Base-by-base conservation (phyloP, 768 basidiomycete species). In the Boletellus emodensis region DNA sequence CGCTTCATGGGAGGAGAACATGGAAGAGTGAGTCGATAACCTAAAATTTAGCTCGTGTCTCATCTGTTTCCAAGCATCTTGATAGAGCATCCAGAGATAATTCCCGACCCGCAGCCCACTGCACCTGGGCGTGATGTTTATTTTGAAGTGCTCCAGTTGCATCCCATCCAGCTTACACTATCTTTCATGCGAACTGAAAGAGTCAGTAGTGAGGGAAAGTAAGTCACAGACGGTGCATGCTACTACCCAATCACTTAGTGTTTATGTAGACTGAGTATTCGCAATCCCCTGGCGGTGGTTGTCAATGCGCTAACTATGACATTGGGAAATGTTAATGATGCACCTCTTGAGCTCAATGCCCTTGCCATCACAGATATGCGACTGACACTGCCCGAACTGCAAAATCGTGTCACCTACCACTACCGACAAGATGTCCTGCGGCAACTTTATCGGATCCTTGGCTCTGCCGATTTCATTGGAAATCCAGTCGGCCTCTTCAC, bases 181-280 rank as follows among this genome's bases (percentile, higher is more conserved):
- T 98, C 96, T 0, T 99, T 99, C 74, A 95, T 96, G 90, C 83
- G 94, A 15, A 95, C 95, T 1, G 96, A 97, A 59, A 76, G 90
- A 26, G 83, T 95, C 49, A 96, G 87, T 67, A 87, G 88, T 37
- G 94, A 94, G 62, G 90, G 94, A 62, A 93, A 93, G 95, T 95
- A 67, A 60, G 85, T 14, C 13, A 6, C 28, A 22, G n/a, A 32
- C 35, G n/a, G 26, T 32, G 11, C 15, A 34, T 26, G 26, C 1
- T 26, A 47, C 20, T 48, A 13, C 42, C 44, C 20, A 44, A 37
- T 40, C 47, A 38, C 46, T 39, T 52, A 51, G 51, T 42, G 35
- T 46, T 20, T 26, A 26, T 28, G 28, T 45, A 89, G 87, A 68
- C 70, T 88, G 53, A 85, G 82, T 66, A 78, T 87, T 42, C 84